Evolutionary conservation across 495 filamentous ascomycete species (phyloP).

Genomic region (Tuber aestivum): DNA sequence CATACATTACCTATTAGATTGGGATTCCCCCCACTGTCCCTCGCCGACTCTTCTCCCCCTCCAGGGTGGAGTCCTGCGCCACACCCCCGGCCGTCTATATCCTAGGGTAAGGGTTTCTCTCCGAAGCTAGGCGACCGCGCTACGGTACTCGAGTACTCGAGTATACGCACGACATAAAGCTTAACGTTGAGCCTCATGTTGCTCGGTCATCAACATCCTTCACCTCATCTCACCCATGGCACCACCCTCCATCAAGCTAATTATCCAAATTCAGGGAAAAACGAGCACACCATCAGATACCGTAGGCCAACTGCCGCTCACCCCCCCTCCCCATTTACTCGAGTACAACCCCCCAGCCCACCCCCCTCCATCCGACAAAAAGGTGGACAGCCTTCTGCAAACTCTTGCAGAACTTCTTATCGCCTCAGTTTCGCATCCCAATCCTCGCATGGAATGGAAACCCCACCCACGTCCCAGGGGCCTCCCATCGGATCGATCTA

Average conservation of each 20-base stretch:
- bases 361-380: conserved; percentile 2
- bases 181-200: conserved; percentile 5
- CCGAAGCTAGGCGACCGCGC: not conserved
- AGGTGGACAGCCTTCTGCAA: not conserved
- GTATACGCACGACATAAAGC: not conserved
- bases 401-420: conserved; percentile 2
- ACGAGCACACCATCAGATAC: not conserved
- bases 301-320: not conserved
- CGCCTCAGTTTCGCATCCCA: not conserved
- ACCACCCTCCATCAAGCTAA: conserved; percentile 1
- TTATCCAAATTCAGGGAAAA: not conserved
- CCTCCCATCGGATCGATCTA: conserved; percentile 5
- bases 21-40: not conserved
- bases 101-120: not conserved
- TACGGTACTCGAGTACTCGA: too few species aligned
- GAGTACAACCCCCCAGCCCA: not conserved
- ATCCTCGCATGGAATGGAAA: not conserved
- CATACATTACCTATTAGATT: not conserved
- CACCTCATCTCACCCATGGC: not conserved
- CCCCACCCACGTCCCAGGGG: conserved; percentile 5
- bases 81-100: not conserved
- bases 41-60: not conserved
- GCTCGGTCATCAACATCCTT: conserved; percentile 2
- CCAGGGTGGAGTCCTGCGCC: not conserved
- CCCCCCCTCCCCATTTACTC: not conserved